Base-by-base conservation (phyloP, 352 stramenopile species). In the Pythium brassicae region DNA sequence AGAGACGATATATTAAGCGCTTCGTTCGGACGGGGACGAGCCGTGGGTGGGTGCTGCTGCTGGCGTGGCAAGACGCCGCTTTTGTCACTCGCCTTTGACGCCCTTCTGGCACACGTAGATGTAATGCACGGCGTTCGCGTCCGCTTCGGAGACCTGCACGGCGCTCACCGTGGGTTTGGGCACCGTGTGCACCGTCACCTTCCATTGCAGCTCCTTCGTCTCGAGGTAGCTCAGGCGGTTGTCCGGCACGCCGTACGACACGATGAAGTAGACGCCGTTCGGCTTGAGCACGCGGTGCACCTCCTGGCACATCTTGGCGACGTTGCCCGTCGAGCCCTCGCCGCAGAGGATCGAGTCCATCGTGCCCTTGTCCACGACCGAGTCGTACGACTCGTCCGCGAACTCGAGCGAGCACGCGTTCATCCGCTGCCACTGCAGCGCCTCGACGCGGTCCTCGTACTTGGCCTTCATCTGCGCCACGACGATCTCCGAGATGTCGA, bases 191-290 rank as follows among this genome's bases (percentile, higher is more conserved):
- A 97, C 82, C 22, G 85, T 95, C 15, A 98, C 95, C 42, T 82
- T 97, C 95, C 95, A 98, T 60, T 84, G 79, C 69, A 98, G 86
- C 60, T 97, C 95, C 62, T 98, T 97, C 66, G 96, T 97, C 71
- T 98, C 89, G 8, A 98, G 69, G 70, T 98, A 98, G 65, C 90
- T 95, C 62, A 98, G 53, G n/a, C 95, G 73, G 71, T 98, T 98
- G 58, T 98, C 94, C 6, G 95, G 95, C 35, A 98, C 88, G 50
- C 95, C 95, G 72, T 98, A 98, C 35, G 88, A 97, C 46, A 98
- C 83, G 60, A 98, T 81, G 58, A 98, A 94, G 71, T 97, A 98
- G 42, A 97, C 75, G 32, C 95, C 95, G 52, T 95, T 95, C 22
- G 92, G 89, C 74, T 98, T 98, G 49, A 98, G 84, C 51, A 98